Evolutionary conservation across 345 rosid species (phyloP).

Genomic region (Salix koriyanagi): DNA sequence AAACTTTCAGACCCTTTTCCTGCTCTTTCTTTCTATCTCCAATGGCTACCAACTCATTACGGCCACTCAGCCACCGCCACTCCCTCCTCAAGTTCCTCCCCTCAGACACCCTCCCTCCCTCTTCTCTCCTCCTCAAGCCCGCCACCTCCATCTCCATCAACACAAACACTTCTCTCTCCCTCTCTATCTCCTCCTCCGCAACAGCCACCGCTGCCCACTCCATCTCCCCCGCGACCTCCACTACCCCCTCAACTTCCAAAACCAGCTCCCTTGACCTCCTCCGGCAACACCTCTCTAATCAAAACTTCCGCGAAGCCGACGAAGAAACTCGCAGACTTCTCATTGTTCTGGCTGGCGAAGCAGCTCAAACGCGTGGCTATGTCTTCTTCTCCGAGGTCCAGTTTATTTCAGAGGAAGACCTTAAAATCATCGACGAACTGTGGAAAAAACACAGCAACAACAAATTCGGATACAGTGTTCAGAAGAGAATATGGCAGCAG

Average conservation of each 20-base stretch:
- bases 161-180: conserved; percentile 5
- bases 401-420: conserved; percentile 55
- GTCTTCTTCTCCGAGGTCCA: conserved; percentile 95
- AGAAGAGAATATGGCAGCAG: conserved; percentile 54
- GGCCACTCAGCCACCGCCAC: conserved; percentile 32
- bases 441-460: conserved; percentile 67
- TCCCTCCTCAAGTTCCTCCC: conserved; percentile 22
- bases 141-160: conserved; percentile 17
- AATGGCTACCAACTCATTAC: conserved; percentile 49
- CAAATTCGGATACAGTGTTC: conserved; percentile 79
- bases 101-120: conserved; percentile 17
- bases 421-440: conserved; percentile 62
- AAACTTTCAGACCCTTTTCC: no score
- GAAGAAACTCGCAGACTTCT: conserved; percentile 85
- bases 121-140: conserved; percentile 16
- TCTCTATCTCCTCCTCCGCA: conserved; percentile 17
- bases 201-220: conserved; percentile 25
- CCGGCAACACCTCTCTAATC: conserved; percentile 46
- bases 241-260: conserved; percentile 32
- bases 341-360: conserved; percentile 75
- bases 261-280: conserved; percentile 57
- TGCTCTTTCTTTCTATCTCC: no score
- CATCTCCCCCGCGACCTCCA: conserved; percentile 27
- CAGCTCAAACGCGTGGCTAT: conserved; percentile 72
- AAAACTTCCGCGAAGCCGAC: conserved; percentile 76